Percentiles rank a stretch among this genome's conserved stretches.
These are phyloP conservation scores for Aspergillus nidulans DNA, from an alignment of 495 filamentous ascomycete species.

Conservation along the genomic window DNA sequence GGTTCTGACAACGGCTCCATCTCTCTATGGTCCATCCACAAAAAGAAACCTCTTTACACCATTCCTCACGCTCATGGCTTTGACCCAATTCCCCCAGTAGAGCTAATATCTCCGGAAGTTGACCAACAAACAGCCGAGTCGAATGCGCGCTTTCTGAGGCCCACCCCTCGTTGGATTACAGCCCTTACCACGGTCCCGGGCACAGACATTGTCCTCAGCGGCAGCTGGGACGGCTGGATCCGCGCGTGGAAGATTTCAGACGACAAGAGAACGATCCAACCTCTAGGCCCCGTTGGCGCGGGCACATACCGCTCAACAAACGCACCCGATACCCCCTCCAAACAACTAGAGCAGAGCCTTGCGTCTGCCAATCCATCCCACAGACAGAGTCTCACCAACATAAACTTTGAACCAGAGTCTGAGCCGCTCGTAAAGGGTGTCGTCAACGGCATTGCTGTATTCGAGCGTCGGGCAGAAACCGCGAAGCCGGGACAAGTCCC, in stretches of 20 bases:
- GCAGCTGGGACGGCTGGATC: constrained; percentile 89
- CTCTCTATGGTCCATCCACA: constrained; percentile 83
- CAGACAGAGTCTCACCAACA: constrained; percentile 1
- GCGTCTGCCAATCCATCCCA: constrained; percentile 11
- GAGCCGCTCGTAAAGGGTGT: constrained; percentile 60
- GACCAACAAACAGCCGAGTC: constrained; percentile 58
- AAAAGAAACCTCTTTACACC: constrained; percentile 90
- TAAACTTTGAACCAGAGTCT: constrained; percentile 16
- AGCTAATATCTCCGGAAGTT: constrained; percentile 66
- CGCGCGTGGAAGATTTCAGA: constrained; percentile 79
- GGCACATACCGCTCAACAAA: constrained; percentile 8
- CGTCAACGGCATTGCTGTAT: constrained; percentile 78
- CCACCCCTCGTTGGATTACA: constrained; percentile 77
- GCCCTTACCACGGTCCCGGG: constrained; percentile 81
- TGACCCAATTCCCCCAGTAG: constrained; percentile 58
- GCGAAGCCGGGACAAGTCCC: constrained; percentile 21
- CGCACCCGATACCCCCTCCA: constrained; percentile 33
- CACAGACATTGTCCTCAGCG: constrained; percentile 80
- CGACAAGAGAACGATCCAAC: constrained; percentile 75
- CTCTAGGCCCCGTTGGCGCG: constrained; percentile 61
- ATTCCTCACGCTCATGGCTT: constrained; percentile 78
- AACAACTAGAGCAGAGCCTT: constrained; percentile 34
- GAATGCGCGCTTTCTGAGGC: constrained; percentile 38
- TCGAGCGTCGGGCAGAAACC: constrained; percentile 54
- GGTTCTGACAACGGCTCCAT: constrained; percentile 85